Evolutionary conservation across 2,329 filamentous ascomycete genomes (phyloP), one percentile per base, ranked within the genome.

Genomic region (Alternaria hordeiaustralica): DNA sequence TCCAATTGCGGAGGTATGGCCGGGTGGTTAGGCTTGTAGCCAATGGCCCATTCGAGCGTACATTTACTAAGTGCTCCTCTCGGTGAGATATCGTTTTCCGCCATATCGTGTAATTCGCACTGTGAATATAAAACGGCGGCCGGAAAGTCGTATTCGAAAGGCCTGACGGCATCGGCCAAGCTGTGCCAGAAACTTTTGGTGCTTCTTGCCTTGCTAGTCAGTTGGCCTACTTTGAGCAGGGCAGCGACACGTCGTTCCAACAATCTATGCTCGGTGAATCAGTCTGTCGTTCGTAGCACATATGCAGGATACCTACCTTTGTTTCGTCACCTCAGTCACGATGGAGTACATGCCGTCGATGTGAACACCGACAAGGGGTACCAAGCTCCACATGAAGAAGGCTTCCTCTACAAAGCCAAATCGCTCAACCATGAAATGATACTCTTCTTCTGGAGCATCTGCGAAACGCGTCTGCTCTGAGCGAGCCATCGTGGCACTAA

Each of bases 321-420:
- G 63, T 43, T 67, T 66, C n/a, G 66, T 69, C 23, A 69, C 59
- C 46, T 69, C 66, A 5, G 64, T 67, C 5, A 69, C 66, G 5
- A 65, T 69, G 5, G 58, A 65, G n/a, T 67, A 67, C 64, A 68
- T 58, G 53, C 66, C 66, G 20, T 54, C 55, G 8, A 66, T 50
- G 5, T 55, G 18, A 30, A 58, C 33, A 30, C 63, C 63, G 25
- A 63, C 53, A 25, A 68, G 64, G 6, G 64, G 61, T 13, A 62
- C 50, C 20, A 68, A 55, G 25, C 64, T 64, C 60, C 64, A 66
- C 55, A 55, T 56, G 55, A 68, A 66, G 47, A 66, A 66, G 13
- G 58, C 36, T 25, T 68, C 66, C 47, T 68, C 66, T 7, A 66
- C 46, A 28, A 66, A 62, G 6, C 66, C 66, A n/a, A 56, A 36